Conservation (phyloP, 1,284 basidiomycete species). For the Ganoderma boninense region DNA sequence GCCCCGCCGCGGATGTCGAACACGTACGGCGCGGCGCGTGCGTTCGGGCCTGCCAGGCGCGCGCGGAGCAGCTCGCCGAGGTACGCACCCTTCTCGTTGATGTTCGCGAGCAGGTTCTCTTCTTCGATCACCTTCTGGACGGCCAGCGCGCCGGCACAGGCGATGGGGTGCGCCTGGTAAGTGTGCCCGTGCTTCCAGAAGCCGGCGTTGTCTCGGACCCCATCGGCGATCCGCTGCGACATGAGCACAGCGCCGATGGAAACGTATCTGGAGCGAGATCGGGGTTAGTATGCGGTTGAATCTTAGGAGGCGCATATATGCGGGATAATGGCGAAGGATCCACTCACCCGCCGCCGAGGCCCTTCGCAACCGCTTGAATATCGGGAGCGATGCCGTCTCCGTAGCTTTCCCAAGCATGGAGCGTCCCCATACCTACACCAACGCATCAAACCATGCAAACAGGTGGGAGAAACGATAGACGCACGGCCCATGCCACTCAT, state of each 20-base stretch:
- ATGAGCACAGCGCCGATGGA: constrained; percentile 86
- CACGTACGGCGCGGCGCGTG: constrained; percentile 66
- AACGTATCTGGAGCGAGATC: constrained; percentile 62
- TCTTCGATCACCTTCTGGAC: constrained; percentile 77
- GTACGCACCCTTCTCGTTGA: constrained; percentile 67
- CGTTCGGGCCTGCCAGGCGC: constrained; percentile 61
- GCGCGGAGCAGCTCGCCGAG: constrained; percentile 64
- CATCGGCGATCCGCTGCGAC: constrained; percentile 74
- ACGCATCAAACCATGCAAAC: too few relatives aligned
- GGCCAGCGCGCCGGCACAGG: constrained; percentile 81
- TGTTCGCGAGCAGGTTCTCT: constrained; percentile 76
- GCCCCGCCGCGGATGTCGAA: constrained; percentile 84
- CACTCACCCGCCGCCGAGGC: constrained; percentile 82
- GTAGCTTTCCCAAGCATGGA: constrained; percentile 87
- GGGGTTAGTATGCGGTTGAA: neutral
- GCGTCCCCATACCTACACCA: constrained; percentile 75
- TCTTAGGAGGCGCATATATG: neutral
- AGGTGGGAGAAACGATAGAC: constrained; percentile 34
- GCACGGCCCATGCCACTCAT: constrained; percentile 89
- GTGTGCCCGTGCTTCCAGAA: constrained; percentile 88
- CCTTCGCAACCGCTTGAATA: constrained; percentile 87
- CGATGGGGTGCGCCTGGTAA: constrained; percentile 78
- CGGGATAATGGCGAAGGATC: neutral
- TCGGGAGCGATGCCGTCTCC: constrained; percentile 82
- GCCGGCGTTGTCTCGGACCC: constrained; percentile 70